A percentile compares a stretch with the other conserved stretches of the same genome.
Evolutionary conservation across 805 yeast genomes (phyloP).

Genomic region (Yarrowia divulgata): DNA sequence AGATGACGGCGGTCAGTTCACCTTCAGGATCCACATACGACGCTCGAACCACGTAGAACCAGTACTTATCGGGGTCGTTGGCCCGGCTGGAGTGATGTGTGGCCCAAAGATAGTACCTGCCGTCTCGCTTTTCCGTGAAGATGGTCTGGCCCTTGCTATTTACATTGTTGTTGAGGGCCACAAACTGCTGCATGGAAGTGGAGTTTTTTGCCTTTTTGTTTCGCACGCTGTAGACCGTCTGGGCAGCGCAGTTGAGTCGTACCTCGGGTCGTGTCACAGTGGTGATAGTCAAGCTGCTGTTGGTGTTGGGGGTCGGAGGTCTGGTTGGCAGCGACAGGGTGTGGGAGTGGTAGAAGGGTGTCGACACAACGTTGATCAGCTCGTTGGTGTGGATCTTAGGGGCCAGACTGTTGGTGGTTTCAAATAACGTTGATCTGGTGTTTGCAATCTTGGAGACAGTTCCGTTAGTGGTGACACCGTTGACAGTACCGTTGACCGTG

Average conservation of each 20-base stretch:
- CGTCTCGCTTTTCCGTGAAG: conserved; percentile 13
- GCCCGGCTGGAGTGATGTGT: conserved; percentile 16
- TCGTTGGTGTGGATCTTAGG: conserved; percentile 10
- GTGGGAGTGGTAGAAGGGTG: conserved; percentile 18
- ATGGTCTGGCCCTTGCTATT: conserved; percentile 27
- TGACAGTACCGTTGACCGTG: neutral
- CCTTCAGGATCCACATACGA: conserved; percentile 10
- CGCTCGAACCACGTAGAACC: conserved; percentile 20
- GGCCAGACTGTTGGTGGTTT: neutral
- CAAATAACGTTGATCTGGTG: neutral
- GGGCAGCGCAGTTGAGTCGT: conserved; percentile 6
- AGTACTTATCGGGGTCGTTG: conserved; percentile 23
- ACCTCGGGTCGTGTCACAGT: neutral
- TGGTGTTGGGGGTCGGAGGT: conserved; percentile 6
- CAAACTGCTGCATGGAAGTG: conserved; percentile 6
- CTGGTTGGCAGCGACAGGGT: conserved; percentile 6
- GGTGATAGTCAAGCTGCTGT: neutral
- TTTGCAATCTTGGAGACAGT: no score
- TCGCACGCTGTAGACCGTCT: conserved; percentile 5
- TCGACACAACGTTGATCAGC: neutral
- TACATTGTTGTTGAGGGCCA: conserved; percentile 32
- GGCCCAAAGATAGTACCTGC: conserved; percentile 18
- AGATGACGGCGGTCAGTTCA: conserved; percentile 5
- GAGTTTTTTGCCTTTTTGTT: neutral
- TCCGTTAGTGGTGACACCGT: neutral